A percentile compares a stretch with the other conserved stretches of the same genome.
Evolutionary conservation across 441 rosid genomes (phyloP).

Genomic region (Populus trichocarpa): DNA sequence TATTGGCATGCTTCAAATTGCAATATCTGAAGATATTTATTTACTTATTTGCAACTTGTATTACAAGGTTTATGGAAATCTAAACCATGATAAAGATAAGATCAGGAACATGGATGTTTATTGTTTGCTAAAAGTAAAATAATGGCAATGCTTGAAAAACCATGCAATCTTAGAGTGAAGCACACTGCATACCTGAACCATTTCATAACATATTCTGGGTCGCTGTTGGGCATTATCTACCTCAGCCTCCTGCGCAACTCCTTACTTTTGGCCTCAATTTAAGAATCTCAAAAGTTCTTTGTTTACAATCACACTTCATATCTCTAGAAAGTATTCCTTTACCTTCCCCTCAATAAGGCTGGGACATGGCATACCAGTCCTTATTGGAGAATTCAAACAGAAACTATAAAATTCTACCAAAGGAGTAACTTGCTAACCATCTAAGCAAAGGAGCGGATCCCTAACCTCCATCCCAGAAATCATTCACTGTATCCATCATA

Average conservation of each 20-base stretch:
- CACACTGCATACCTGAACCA: neutral
- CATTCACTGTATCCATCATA: slow-evolving; percentile 14
- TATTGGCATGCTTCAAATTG: neutral
- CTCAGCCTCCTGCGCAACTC: slow-evolving; percentile 15
- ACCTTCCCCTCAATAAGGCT: slow-evolving; percentile 23
- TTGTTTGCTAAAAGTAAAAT: neutral
- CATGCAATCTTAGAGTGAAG: neutral
- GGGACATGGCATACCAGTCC: slow-evolving; percentile 24
- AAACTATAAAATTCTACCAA: slow-evolving; percentile 20
- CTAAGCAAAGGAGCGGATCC: slow-evolving; percentile 13
- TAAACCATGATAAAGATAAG: neutral
- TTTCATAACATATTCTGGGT: no score
- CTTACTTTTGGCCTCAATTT: slow-evolving; percentile 20
- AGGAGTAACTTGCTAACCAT: slow-evolving; percentile 11
- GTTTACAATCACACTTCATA: slow-evolving; percentile 19
- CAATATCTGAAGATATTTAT: neutral
- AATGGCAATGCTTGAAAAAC: neutral
- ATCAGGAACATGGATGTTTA: neutral
- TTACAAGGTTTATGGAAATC: neutral
- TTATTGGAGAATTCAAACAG: slow-evolving; percentile 16
- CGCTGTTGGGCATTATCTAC: slow-evolving; percentile 5
- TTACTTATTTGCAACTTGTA: neutral
- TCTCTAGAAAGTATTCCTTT: slow-evolving; percentile 26
- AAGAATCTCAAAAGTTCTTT: slow-evolving; percentile 25
- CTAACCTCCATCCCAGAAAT: slow-evolving; percentile 18